A percentile compares a stretch with the other conserved stretches of the same genome.
phyloP scores from a whole-genome alignment of 257 asterid genomes.

The Rubia yunnanensis region DNA sequence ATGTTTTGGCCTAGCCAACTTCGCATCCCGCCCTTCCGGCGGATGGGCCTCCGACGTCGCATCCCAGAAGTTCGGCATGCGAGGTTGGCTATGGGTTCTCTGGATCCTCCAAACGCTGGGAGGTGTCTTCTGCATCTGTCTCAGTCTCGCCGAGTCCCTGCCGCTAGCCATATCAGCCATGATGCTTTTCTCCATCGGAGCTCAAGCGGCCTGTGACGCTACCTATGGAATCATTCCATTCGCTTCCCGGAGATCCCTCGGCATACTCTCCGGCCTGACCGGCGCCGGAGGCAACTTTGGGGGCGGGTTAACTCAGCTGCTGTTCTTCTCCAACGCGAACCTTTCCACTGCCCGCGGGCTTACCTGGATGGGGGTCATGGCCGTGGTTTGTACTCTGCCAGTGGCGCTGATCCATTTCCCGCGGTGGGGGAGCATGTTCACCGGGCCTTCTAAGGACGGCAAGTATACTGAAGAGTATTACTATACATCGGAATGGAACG shows the following conservation, averaged over 20 bases:
- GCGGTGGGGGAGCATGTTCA: constrained; percentile 65
- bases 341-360: constrained; percentile 30
- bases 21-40: constrained; percentile 41
- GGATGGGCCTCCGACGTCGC: constrained; percentile 38
- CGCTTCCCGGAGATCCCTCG: constrained; percentile 43
- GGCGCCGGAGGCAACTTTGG: constrained; percentile 69
- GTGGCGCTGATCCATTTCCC: constrained; percentile 42
- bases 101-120: constrained; percentile 50
- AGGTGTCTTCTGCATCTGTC: constrained; percentile 37
- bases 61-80: constrained; percentile 43
- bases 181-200: constrained; percentile 49
- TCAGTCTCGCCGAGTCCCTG: constrained; percentile 34
- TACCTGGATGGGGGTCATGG: constrained; percentile 44
- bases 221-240: constrained; percentile 45
- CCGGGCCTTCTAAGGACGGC: constrained; percentile 26
- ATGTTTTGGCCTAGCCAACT: constrained; percentile 52
- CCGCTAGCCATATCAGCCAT: constrained; percentile 30
- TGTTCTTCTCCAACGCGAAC: constrained; percentile 1
- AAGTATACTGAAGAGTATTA: constrained; percentile 35
- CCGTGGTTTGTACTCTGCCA: constrained; percentile 36
- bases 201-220: constrained; percentile 56
- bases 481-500: constrained; percentile 37
- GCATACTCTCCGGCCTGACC: constrained; percentile 37
- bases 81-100: constrained; percentile 48
- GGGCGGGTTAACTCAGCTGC: constrained; percentile 34